These are phyloP conservation scores for Boletus sp. DNA, from an alignment of 768 basidiomycete species.

Conservation along the genomic window DNA sequence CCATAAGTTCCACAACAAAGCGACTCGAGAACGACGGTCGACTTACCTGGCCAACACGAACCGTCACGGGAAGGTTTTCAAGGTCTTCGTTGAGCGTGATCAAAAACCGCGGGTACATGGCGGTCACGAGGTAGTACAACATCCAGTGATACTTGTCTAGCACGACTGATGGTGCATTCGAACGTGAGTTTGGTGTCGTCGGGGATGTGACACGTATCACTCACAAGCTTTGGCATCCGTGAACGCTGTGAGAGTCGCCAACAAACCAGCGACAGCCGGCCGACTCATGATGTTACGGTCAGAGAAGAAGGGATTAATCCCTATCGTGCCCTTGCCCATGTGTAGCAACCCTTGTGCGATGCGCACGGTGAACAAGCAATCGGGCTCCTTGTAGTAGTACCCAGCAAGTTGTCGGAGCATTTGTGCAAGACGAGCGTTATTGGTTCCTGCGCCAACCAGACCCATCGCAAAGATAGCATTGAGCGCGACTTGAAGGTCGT, in stretches of 20 bases:
- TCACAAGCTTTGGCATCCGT: constrained; percentile 92
- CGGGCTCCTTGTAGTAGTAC: constrained; percentile 98
- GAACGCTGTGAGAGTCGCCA: constrained; percentile 88
- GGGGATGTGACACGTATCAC: constrained; percentile 31
- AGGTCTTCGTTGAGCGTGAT: constrained; percentile 95
- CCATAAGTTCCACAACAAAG: constrained; percentile 1
- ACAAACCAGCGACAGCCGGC: constrained; percentile 83
- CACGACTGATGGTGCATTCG: constrained; percentile 58
- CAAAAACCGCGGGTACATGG: constrained; percentile 98
- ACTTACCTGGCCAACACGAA: constrained; percentile 87
- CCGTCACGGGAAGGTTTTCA: constrained; percentile 81
- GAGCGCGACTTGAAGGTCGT: constrained; percentile 92
- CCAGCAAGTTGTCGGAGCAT: constrained; percentile 96
- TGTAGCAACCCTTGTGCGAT: constrained; percentile 96
- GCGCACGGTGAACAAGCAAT: constrained; percentile 94
- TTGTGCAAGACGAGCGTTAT: constrained; percentile 95
- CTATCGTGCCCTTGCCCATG: constrained; percentile 99
- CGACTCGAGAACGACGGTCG: not conserved
- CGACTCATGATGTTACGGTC: constrained; percentile 89
- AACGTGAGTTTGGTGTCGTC: not conserved
- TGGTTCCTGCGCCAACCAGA: constrained; percentile 96
- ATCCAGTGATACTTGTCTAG: constrained; percentile 98
- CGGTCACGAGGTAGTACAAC: constrained; percentile 92
- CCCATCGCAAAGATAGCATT: constrained; percentile 99
- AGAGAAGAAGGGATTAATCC: constrained; percentile 93